Conservation (phyloP, 345 rosid genomes). For the Salix exigua region DNA sequence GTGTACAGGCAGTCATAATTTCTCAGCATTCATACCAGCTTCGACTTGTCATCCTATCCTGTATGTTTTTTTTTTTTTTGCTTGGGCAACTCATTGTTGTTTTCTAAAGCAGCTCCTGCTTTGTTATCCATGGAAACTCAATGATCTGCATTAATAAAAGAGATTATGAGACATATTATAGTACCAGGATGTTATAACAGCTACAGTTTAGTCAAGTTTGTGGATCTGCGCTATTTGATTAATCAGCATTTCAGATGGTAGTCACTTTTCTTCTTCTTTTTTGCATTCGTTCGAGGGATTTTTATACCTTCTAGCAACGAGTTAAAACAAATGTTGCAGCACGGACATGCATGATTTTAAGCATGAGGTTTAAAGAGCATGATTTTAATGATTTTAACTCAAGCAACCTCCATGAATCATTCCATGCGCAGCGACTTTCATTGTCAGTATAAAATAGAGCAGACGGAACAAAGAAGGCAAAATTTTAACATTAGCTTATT, state of each 20-base stretch:
- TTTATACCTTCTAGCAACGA: not conserved
- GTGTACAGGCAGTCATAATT: not conserved
- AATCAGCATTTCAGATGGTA: not conserved
- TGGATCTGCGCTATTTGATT: not conserved
- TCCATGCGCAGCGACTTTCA: too few species aligned
- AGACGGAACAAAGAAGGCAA: too few species aligned
- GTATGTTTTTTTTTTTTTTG: not conserved
- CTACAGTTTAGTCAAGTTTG: too few species aligned
- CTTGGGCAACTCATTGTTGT: not conserved
- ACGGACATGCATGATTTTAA: too few species aligned
- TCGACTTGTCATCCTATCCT: not conserved
- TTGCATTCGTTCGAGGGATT: not conserved
- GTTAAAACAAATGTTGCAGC: not conserved
- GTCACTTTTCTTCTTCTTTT: not conserved
- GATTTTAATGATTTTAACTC: too few species aligned
- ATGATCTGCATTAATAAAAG: conserved; percentile 7
- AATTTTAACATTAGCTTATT: too few species aligned
- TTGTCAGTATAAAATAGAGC: too few species aligned
- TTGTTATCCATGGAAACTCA: not conserved
- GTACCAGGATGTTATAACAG: not conserved
- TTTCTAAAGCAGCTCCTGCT: conserved; percentile 5
- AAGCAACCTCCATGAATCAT: too few species aligned
- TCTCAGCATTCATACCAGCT: not conserved
- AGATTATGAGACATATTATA: not conserved
- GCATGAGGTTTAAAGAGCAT: too few species aligned